Evolutionary conservation across 495 filamentous ascomycete genomes (phyloP).

Genomic region (Trichoderma asperelloides): DNA sequence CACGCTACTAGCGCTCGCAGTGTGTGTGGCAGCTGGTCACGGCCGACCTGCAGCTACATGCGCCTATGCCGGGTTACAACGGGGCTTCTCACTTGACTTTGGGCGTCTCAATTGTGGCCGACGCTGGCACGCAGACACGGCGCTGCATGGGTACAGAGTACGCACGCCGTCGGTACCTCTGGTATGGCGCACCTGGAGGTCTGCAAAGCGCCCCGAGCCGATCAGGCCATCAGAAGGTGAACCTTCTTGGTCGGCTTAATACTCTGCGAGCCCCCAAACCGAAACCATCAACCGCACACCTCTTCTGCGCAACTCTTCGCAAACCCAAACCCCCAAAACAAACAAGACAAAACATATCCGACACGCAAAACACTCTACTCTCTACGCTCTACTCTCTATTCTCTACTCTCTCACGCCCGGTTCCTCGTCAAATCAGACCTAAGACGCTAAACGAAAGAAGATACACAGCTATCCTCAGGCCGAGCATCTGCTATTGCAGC

Average conservation of each 20-base stretch:
- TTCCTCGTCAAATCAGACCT: no score
- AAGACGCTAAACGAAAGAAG: neutral
- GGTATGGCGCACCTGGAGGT: no score
- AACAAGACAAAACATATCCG: neutral
- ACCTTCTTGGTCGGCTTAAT: neutral
- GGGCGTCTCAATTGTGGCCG: neutral
- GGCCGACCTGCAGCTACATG: neutral
- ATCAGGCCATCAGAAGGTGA: no score
- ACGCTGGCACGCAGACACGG: no score
- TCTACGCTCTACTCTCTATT: no score
- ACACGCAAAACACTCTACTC: no score
- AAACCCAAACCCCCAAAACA: neutral
- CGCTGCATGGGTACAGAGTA: no score
- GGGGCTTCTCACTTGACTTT: neutral
- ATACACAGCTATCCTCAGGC: neutral
- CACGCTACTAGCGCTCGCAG: neutral
- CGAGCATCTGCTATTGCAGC: constrained; percentile 1
- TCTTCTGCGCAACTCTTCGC: neutral
- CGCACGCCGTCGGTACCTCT: no score
- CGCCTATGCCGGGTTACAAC: neutral
- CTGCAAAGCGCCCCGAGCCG: no score
- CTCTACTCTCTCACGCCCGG: no score
- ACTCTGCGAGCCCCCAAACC: neutral
- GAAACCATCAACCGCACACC: neutral
- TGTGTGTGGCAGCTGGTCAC: neutral